phyloP scores from a whole-genome alignment of 2,329 filamentous ascomycete species.

The Cytospora piceicola region DNA sequence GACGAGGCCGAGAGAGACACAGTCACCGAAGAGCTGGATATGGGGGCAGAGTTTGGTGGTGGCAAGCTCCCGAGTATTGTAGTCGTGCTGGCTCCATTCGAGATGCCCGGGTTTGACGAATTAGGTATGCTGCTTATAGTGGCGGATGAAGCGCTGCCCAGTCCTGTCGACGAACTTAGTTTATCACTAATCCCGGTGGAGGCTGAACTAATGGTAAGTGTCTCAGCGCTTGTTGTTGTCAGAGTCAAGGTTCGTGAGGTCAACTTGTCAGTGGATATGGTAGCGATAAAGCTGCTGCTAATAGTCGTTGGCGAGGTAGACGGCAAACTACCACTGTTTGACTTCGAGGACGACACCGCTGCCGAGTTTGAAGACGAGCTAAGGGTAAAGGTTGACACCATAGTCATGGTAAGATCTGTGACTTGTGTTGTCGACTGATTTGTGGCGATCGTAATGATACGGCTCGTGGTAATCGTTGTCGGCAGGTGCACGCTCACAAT shows the following conservation, averaged over 20 bases:
- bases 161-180: not conserved
- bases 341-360: not conserved
- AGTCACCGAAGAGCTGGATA: not conserved
- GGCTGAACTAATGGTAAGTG: slow-evolving; percentile 14
- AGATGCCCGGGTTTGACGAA: not conserved
- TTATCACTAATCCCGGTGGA: not conserved
- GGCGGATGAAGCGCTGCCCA: not conserved
- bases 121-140: not conserved
- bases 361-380: not conserved
- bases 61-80: not conserved
- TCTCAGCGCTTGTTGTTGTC: slow-evolving; percentile 16
- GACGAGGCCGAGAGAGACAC: not conserved
- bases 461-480: slow-evolving; percentile 19
- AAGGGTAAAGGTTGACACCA: slow-evolving; percentile 13
- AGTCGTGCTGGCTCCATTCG: not conserved
- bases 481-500: slow-evolving; percentile 3
- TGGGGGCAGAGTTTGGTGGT: not conserved
- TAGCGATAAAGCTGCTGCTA: slow-evolving; percentile 18
- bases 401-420: slow-evolving; percentile 22
- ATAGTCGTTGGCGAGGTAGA: slow-evolving; percentile 12
- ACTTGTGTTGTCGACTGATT: slow-evolving; percentile 28
- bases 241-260: slow-evolving; percentile 21
- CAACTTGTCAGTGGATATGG: slow-evolving; percentile 20
- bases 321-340: not conserved
- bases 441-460: slow-evolving; percentile 19